Conservation (phyloP, 2,329 filamentous ascomycete genomes). For the Hawksworthiomyces lignivorus region DNA sequence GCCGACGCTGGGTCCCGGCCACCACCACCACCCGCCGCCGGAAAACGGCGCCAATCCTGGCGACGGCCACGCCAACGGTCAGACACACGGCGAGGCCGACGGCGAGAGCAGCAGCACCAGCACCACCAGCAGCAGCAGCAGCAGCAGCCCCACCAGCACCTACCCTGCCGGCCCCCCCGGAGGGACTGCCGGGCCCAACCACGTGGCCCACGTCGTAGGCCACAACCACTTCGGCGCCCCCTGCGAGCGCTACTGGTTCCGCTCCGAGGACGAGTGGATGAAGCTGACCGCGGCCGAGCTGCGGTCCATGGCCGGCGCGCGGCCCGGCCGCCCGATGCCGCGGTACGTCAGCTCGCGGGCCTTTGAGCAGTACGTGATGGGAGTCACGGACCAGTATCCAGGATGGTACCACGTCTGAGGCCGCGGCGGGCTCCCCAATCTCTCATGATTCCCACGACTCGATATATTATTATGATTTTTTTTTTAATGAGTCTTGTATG, state of each 20-base stretch:
- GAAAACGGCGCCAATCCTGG: background rate
- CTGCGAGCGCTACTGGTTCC: constrained; percentile 34
- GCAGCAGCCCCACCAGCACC: background rate
- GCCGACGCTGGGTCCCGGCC: constrained; percentile 1
- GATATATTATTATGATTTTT: background rate
- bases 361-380: constrained; percentile 34
- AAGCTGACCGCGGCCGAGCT: constrained; percentile 10
- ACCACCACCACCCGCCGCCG: too few relatives aligned
- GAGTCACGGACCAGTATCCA: constrained; percentile 28
- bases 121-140: background rate
- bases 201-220: too few relatives aligned
- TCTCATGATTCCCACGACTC: too few relatives aligned
- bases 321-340: constrained; percentile 13
- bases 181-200: too few relatives aligned
- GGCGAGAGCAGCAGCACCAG: too few relatives aligned
- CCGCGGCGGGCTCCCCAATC: too few relatives aligned
- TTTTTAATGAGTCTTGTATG: background rate
- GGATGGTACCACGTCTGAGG: constrained; percentile 9
- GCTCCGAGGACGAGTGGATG: constrained; percentile 33
- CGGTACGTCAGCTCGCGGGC: constrained; percentile 29
- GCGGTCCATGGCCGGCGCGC: constrained; percentile 2
- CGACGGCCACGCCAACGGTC: background rate
- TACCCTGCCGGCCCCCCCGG: too few relatives aligned
- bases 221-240: constrained; percentile 5
- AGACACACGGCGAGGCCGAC: too few relatives aligned